Percentiles rank a stretch among this genome's conserved stretches.
Conservation (phyloP, 2,329 filamentous ascomycete species). For the Pseudopithomyces maydicus region DNA sequence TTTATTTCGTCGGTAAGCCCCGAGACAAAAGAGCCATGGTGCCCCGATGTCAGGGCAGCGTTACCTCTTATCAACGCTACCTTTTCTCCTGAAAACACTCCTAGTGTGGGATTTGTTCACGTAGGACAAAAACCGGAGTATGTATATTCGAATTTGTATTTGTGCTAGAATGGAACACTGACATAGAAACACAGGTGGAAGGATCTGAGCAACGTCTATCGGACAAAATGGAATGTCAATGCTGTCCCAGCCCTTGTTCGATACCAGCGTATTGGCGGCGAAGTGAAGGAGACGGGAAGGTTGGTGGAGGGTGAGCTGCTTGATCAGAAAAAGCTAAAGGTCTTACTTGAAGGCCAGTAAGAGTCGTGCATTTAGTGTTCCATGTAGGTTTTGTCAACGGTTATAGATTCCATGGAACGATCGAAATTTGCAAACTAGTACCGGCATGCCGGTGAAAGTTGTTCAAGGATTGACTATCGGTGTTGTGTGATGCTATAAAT, state of each 20-base stretch:
- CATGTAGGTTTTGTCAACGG: background rate
- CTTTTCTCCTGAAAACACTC: constrained; percentile 3
- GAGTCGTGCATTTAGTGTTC: background rate
- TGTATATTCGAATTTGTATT: background rate
- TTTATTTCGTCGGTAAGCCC: constrained; percentile 16
- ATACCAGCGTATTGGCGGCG: constrained; percentile 4
- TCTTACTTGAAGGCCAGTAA: background rate
- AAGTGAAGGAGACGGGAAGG: constrained; percentile 8
- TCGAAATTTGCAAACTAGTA: background rate
- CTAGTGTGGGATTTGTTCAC: constrained; percentile 9
- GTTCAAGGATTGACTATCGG: no score
- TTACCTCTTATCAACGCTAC: constrained; percentile 7
- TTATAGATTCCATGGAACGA: background rate
- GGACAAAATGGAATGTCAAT: constrained; percentile 8
- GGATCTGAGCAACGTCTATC: constrained; percentile 4
- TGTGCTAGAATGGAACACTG: background rate
- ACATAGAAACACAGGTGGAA: background rate
- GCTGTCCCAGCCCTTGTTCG: constrained; percentile 5
- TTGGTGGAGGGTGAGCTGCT: constrained; percentile 8
- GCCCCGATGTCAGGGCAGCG: constrained; percentile 19
- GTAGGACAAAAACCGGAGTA: constrained; percentile 17
- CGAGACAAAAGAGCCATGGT: constrained; percentile 13
- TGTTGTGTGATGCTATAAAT: no score
- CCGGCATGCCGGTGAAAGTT: no score
- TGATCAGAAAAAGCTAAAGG: constrained; percentile 5